Percentiles rank a stretch among this genome's conserved stretches.
phyloP scores from a whole-genome alignment of 2,329 filamentous ascomycete genomes.

The Aschersonia sp. region DNA sequence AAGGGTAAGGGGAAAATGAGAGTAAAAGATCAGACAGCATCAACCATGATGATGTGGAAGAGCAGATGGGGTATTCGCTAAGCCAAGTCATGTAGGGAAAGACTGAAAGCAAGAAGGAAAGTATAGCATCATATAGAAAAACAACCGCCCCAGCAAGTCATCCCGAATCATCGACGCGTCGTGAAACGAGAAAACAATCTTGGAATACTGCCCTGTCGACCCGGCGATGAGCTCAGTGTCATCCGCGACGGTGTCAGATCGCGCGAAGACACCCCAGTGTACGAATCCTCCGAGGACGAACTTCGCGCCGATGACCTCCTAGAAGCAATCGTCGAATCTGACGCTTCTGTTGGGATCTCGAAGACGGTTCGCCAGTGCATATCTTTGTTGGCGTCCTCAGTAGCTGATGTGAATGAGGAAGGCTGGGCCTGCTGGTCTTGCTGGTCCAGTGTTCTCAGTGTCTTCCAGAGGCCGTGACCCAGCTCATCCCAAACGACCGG shows the following conservation, averaged over 20 bases:
- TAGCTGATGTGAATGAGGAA: not conserved
- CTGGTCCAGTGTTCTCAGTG: constrained; percentile 7
- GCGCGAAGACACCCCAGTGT: constrained; percentile 1
- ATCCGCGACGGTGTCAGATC: constrained; percentile 3
- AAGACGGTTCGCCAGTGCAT: constrained; percentile 1
- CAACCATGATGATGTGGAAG: too few species aligned
- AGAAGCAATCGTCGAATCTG: not conserved
- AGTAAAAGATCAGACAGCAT: too few species aligned
- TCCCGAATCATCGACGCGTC: constrained; percentile 2
- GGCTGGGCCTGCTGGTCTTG: constrained; percentile 5
- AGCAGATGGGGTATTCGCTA: too few species aligned
- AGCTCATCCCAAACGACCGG: constrained; percentile 23
- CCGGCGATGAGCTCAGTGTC: constrained; percentile 5
- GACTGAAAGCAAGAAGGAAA: not conserved
- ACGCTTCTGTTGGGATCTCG: not conserved
- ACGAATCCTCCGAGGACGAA: constrained; percentile 3
- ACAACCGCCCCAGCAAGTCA: not conserved
- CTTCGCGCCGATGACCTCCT: constrained; percentile 3
- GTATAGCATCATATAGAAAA: not conserved
- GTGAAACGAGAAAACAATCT: constrained; percentile 5
- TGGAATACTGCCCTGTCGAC: constrained; percentile 3
- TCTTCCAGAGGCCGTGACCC: constrained; percentile 19
- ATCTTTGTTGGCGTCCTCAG: not conserved
- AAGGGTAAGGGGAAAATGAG: too few species aligned
- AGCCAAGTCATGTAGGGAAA: not conserved